Base-by-base conservation (phyloP, 768 basidiomycete species). In the Clathrus columnatus region DNA sequence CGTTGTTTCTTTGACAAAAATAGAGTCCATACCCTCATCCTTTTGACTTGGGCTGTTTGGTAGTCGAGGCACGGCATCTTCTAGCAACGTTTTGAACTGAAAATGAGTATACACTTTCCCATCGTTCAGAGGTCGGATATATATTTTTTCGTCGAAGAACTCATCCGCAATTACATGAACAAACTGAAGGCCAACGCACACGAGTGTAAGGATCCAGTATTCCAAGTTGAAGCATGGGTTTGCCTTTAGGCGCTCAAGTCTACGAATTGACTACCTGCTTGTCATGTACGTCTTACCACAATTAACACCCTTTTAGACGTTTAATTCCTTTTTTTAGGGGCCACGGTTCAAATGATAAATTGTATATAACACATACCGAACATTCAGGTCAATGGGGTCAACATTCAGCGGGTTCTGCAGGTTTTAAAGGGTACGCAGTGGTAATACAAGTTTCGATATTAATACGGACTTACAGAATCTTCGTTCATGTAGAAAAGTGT, bases 281-380 rank as follows among this genome's bases (percentile, higher is more conserved):
- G n/a, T 36, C 36, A 36, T 36, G 36, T 36, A 36, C 36, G 36
- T 2, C 36, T 36, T n/a, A 36, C 36, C 10, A 11, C 4, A 14
- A 36, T 36, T n/a, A 14, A 36, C 11, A 14, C n/a, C 36, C 7
- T 11, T 2, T n/a, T n/a, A n/a, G n/a, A n/a, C n/a, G n/a, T n/a
- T n/a, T n/a, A n/a, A n/a, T n/a, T n/a, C n/a, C n/a, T n/a, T n/a
- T 17, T 49, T 26, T n/a, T 52, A 65, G 62, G 65, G 65, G 89
- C 49, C 88, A 91, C 73, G 89, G 89, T 67, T 59, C 60, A 23
- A 62, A 58, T 45, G 76, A 86, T 76, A 91, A 91, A 68, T 71
- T 92, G 26, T 92, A 92, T 66, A 87, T 93, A 65, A 93, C 90
- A 2, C 89, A 92, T 65, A 83, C 87, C 21, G 90, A 93, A 66